Percentiles rank a stretch among this genome's conserved stretches.
Evolutionary conservation across 495 filamentous ascomycete genomes (phyloP).

Genomic region (Aspergillus baeticus): DNA sequence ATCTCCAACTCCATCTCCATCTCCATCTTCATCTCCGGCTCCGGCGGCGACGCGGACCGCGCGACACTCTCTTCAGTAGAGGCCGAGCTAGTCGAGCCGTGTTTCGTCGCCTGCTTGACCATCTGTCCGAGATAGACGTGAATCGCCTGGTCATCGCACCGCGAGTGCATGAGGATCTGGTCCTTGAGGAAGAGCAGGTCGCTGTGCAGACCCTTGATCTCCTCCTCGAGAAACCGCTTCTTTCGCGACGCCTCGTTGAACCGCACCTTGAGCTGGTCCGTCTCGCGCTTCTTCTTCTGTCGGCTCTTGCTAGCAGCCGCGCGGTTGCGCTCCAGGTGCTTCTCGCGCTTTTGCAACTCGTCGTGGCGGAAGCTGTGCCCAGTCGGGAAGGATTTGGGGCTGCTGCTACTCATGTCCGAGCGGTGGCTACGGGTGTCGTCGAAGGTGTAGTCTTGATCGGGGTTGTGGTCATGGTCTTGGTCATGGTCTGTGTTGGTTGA

Average conservation of each 20-base stretch:
- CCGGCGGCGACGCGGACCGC: too few species aligned
- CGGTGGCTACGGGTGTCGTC: neutral
- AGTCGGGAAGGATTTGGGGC: neutral
- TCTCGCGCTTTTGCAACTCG: slow-evolving; percentile 28
- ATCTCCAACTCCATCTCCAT: too few species aligned
- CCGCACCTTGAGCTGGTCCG: slow-evolving; percentile 55
- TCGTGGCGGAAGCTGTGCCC: neutral
- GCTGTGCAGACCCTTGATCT: slow-evolving; percentile 8
- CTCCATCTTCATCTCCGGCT: too few species aligned
- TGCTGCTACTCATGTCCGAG: slow-evolving; percentile 7
- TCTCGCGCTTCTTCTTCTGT: slow-evolving; percentile 81
- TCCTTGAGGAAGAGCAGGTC: slow-evolving; percentile 58
- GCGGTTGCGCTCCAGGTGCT: slow-evolving; percentile 78
- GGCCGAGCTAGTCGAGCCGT: slow-evolving; percentile 12
- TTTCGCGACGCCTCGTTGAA: slow-evolving; percentile 33
- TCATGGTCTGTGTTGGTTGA: too few species aligned
- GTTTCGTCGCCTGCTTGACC: slow-evolving; percentile 40
- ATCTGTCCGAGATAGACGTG: slow-evolving; percentile 49
- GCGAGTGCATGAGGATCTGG: slow-evolving; percentile 58
- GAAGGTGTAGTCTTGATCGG: neutral
- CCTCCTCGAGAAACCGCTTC: slow-evolving; percentile 3
- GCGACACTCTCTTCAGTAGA: neutral
- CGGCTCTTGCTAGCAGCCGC: slow-evolving; percentile 84
- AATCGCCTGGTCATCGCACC: slow-evolving; percentile 57
- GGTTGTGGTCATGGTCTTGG: neutral